Evolutionary conservation across 2,329 filamentous ascomycete genomes (phyloP), one percentile per base, ranked within the genome.

Genomic region (Pseudogymnoascus sp.): DNA sequence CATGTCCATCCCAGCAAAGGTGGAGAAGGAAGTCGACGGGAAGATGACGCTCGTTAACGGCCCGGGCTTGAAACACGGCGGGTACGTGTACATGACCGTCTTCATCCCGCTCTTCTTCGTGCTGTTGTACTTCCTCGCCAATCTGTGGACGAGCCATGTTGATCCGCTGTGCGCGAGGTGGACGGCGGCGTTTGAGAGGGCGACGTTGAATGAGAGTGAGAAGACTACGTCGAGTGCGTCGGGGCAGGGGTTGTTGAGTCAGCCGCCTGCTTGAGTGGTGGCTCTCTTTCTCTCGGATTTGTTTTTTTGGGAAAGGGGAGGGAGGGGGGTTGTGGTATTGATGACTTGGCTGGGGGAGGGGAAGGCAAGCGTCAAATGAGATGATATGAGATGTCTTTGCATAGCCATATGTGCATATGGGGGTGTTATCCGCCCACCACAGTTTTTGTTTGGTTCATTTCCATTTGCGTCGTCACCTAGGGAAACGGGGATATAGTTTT

Each of bases 111-210:
- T 80, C 62, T 83, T 79, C 76, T 75, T 82, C 40, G 76, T 76
- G 0, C 72, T 82, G 23, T 72, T 80, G 57, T 81, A 83, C 63
- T 75, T 72, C 7, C 68, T 73, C 11, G 80, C 80, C 2, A 76
- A 79, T 68, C 68, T 79, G 0, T 85, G 83, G 83, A 82, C 79
- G 11, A 76, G 73, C 4, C 79, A 81, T 57, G 77, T 85, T 16
- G 83, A 85, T 69, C 81, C 81, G 0, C 78, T 77, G 69, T 83
- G 78, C 65, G 78, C 76, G 11, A 72, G 71, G 26, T 64, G 77
- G n/a, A 80, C 79, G 1, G 76, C 79, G 68, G 75, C 65, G 37
- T 66, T 72, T 62, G 71, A 72, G 31, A 66, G 65, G n/a, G n/a
- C n/a, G 4, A 36, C 45, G 39, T 10, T 59, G 31, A 42, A 26